Conservation (phyloP, 257 asterid species). For the Salvia hispanica region DNA sequence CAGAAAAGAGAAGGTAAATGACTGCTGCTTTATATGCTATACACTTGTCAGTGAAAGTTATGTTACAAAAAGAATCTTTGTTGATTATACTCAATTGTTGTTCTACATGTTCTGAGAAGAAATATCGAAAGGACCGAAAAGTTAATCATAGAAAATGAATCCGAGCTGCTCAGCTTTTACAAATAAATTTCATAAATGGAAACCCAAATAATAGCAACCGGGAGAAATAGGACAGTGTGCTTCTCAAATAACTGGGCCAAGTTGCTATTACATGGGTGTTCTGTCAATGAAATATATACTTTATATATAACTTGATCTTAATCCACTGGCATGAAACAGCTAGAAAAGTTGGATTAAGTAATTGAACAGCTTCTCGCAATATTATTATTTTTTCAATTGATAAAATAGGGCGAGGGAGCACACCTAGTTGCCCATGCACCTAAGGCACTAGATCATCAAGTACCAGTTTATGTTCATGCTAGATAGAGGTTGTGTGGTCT, state of each 20-base stretch:
- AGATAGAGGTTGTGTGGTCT: conserved; percentile 10
- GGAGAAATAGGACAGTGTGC: neutral
- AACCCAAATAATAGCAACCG: neutral
- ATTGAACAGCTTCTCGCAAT: neutral
- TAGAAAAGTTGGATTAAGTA: neutral
- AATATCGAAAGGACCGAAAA: neutral
- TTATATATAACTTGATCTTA: too few species aligned
- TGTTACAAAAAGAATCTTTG: too few species aligned
- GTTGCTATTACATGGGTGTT: neutral
- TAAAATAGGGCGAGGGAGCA: neutral
- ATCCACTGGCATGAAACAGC: neutral
- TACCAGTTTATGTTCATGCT: neutral
- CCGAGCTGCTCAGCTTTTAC: neutral
- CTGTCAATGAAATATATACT: neutral
- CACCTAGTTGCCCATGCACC: conserved; percentile 1
- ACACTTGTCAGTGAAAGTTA: neutral
- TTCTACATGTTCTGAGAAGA: neutral
- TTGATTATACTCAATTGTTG: too few species aligned
- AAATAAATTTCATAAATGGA: neutral
- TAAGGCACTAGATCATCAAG: neutral
- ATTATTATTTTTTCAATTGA: neutral
- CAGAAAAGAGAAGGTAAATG: too few species aligned
- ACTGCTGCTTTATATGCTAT: too few species aligned
- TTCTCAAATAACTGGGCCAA: neutral
- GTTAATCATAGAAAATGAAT: neutral